These are phyloP conservation scores for Raddia distichophylla DNA, from an alignment of 176 grass and related monocot species.

Conservation along the genomic window DNA sequence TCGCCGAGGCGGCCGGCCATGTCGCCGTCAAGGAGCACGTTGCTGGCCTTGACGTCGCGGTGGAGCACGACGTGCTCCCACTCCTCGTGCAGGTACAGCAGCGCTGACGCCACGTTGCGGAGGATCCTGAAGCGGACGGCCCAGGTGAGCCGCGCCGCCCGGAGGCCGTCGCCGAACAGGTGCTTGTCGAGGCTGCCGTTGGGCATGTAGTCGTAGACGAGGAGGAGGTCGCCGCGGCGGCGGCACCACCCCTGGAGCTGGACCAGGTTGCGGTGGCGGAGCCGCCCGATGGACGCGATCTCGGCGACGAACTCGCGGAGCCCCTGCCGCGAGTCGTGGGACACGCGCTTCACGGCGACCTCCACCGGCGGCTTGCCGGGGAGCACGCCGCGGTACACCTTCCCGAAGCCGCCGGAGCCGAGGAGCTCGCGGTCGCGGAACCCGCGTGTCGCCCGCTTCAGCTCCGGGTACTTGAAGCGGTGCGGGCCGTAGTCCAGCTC, in stretches of 20 bases:
- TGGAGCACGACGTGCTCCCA: conserved; percentile 87
- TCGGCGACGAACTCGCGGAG: conserved; percentile 78
- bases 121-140: conserved; percentile 43
- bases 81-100: conserved; percentile 89
- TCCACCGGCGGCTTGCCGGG: conserved; percentile 28
- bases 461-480: conserved; percentile 69
- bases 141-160: conserved; percentile 53
- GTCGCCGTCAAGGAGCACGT: conserved; percentile 73
- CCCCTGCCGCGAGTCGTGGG: conserved; percentile 76
- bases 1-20: conserved; percentile 70
- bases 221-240: conserved; percentile 68
- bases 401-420: conserved; percentile 81
- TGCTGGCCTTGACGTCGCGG: conserved; percentile 90
- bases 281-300: conserved; percentile 77
- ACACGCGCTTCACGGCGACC: conserved; percentile 84
- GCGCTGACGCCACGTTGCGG: conserved; percentile 67
- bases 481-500: conserved; percentile 80
- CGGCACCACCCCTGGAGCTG: conserved; percentile 92
- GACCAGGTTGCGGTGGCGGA: conserved; percentile 84
- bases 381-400: conserved; percentile 87
- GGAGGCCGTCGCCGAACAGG: conserved; percentile 49
- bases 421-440: conserved; percentile 79
- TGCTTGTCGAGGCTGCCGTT: conserved; percentile 78
- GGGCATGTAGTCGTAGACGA: conserved; percentile 91
- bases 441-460: conserved; percentile 67